phyloP scores from a whole-genome alignment of 2,329 filamentous ascomycete species.

The Xylaria multiplex region DNA sequence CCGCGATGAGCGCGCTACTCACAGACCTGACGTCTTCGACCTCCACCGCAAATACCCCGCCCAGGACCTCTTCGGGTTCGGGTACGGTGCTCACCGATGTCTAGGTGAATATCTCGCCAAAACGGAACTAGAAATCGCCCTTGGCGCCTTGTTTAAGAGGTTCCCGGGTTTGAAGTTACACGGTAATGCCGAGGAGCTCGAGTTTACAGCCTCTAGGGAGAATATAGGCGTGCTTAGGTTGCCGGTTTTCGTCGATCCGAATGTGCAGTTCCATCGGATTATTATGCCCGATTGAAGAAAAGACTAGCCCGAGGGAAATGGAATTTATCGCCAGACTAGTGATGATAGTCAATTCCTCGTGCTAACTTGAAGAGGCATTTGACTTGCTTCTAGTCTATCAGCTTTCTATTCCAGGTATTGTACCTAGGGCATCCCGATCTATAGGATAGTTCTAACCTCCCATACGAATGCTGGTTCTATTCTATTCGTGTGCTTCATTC shows the following conservation, averaged over 20 bases:
- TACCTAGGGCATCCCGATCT: neutral
- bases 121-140: constrained; percentile 29
- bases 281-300: constrained; percentile 5
- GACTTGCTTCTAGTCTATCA: constrained; percentile 17
- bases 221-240: constrained; percentile 28
- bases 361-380: neutral
- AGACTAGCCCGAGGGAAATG: neutral
- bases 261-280: constrained; percentile 26
- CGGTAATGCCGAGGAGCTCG: neutral
- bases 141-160: constrained; percentile 27
- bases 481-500: neutral
- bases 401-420: neutral
- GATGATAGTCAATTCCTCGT: too few species aligned
- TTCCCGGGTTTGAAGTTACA: constrained; percentile 27
- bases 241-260: constrained; percentile 26
- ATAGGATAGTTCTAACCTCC: constrained; percentile 9
- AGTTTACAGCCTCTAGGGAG: constrained; percentile 13
- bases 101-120: constrained; percentile 22
- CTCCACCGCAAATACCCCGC: constrained; percentile 11
- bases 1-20: constrained; percentile 12
- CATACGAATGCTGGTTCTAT: neutral
- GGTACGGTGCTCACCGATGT: constrained; percentile 19
- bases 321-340: too few species aligned
- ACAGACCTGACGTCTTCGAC: constrained; percentile 21
- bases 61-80: constrained; percentile 13